Evolutionary conservation across 2,329 filamentous ascomycete genomes (phyloP), one percentile per base, ranked within the genome.

Genomic region (Monilinia fructicola): DNA sequence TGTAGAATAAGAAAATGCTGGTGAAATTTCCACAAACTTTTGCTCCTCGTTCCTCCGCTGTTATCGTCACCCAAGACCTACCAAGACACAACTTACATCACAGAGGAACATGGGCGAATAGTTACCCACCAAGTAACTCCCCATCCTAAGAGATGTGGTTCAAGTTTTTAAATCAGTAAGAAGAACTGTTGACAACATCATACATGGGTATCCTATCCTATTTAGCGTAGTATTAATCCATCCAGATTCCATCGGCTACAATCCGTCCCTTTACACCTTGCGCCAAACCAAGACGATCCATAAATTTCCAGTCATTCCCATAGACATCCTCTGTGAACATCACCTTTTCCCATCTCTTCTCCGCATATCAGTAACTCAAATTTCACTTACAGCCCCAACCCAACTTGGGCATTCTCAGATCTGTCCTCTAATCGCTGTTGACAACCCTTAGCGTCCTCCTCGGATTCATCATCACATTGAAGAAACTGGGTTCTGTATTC

Each of bases 401-500:
- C n/a, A 12, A 50, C 9, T 10, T 23, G 10, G 1, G 10, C 38
- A 40, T 40, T 11, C 38, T 40, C 38, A 40, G 11, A 11, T 40
- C 38, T 40, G 38, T 40, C 38, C 40, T 52, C 52, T 67, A 76
- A 70, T 76, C 74, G 50, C 65, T 66, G 69, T 91, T 91, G 28
- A 91, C 87, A 46, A 91, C 88, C 73, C 87, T 81, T 78, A 91
- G 78, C 72, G 87, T 90, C 73, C 89, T 80, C 73, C 88, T 81
- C 28, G 89, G 89, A 68, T 88, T 88, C 77, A 91, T 77, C 73
- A 91, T 78, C 38, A 90, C 87, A 60, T 83, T 89, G 76, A 90
- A 87, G 78, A 91, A 92, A 67, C 84, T 89, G 68, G 90, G 90
- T 75, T 91, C 87, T 68, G 87, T 82, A 0, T 85, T 86, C 4